Evolutionary conservation across 306 rosid species (phyloP).

Genomic region (Vicia villosa): DNA sequence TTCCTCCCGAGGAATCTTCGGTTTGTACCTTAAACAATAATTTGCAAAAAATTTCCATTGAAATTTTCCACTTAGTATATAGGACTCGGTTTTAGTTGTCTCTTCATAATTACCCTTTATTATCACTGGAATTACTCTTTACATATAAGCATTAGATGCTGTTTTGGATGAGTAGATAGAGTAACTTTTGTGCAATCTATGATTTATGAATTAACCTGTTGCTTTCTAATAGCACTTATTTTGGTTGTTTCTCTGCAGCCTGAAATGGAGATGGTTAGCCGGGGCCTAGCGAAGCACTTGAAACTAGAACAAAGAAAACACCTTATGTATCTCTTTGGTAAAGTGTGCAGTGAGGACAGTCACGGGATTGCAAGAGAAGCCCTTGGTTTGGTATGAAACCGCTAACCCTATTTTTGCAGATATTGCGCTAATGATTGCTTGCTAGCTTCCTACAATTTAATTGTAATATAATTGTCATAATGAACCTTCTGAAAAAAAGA

Average conservation of each 20-base stretch:
- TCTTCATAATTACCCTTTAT: constrained; percentile 9
- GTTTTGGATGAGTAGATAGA: constrained; percentile 18
- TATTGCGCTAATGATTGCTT: neutral
- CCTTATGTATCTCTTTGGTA: constrained; percentile 66
- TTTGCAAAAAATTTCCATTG: neutral
- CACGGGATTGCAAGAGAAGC: constrained; percentile 75
- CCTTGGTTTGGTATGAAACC: constrained; percentile 71
- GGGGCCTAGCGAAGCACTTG: constrained; percentile 78
- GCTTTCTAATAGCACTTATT: constrained; percentile 23
- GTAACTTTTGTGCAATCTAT: constrained; percentile 29
- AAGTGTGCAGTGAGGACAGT: constrained; percentile 64
- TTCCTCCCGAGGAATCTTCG: constrained; percentile 90
- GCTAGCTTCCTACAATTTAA: neutral
- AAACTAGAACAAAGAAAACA: constrained; percentile 70
- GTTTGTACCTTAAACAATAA: constrained; percentile 51
- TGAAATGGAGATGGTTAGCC: constrained; percentile 96
- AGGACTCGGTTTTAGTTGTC: neutral
- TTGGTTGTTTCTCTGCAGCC: constrained; percentile 59
- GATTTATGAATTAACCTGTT: constrained; percentile 16
- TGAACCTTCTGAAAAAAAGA: constrained; percentile 14
- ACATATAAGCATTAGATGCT: constrained; percentile 25
- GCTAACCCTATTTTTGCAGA: constrained; percentile 24
- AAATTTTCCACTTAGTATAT: neutral
- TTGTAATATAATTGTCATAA: neutral
- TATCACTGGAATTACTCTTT: constrained; percentile 9